Conservation (phyloP, 768 basidiomycete genomes). For the Suillus placidus region DNA sequence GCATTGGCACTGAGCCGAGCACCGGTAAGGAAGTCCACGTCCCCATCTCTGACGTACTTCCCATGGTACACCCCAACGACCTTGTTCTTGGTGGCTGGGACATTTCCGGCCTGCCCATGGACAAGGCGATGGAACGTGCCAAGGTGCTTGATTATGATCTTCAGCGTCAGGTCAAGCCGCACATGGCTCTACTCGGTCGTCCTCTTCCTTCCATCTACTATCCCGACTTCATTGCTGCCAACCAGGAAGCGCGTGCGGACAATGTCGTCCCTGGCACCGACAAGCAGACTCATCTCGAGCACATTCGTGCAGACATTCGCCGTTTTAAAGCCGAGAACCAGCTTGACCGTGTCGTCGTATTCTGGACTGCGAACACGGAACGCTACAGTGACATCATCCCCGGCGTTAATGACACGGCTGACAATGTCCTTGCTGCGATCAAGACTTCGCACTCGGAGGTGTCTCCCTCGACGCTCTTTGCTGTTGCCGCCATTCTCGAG, state of each 20-base stretch:
- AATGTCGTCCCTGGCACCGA: conserved; percentile 84
- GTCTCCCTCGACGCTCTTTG: conserved; percentile 95
- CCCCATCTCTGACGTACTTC: conserved; percentile 89
- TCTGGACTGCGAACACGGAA: conserved; percentile 99
- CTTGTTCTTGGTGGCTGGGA: conserved; percentile 99
- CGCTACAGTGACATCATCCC: conserved; percentile 94
- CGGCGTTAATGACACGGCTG: conserved; percentile 94
- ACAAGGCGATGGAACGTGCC: conserved; percentile 92
- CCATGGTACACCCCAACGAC: conserved; percentile 98
- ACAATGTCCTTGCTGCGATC: conserved; percentile 82
- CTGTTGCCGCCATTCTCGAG: conserved; percentile 94
- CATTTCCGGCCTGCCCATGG: conserved; percentile 83
- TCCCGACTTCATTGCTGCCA: conserved; percentile 96
- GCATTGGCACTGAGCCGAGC: conserved; percentile 78
- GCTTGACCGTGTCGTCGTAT: conserved; percentile 88
- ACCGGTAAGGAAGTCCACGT: conserved; percentile 91
- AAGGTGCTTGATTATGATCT: conserved; percentile 95
- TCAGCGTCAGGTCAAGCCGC: conserved; percentile 90
- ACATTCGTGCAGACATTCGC: conserved; percentile 91
- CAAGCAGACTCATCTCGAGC: conserved; percentile 91
- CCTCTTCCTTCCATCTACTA: conserved; percentile 97
- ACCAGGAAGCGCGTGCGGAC: conserved; percentile 95
- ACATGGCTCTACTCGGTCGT: conserved; percentile 77
- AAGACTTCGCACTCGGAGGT: conserved; percentile 86
- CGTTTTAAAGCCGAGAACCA: conserved; percentile 83